Base-by-base conservation (phyloP, 176 grass and related monocot species). In the Cocos nucifera region DNA sequence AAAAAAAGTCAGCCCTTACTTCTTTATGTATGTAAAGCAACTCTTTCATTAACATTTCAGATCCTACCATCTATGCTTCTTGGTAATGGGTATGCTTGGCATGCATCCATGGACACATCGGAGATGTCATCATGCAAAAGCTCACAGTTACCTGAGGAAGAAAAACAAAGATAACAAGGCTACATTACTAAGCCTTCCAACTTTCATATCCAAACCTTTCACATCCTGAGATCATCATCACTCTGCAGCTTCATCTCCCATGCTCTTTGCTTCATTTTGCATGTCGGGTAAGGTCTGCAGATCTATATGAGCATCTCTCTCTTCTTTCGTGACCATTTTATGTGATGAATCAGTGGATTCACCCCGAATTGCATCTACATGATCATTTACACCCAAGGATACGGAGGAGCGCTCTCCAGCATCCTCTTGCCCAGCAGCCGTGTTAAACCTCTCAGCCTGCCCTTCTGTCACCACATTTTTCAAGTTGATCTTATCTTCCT, bases 191-290 rank as follows among this genome's bases (percentile, higher is more conserved):
- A 39, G 32, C 32, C 5, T 10, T 39, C 32, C 1, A 39, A 9
- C 32, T 39, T 39, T 10, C 32, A 39, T 44, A 44, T 44, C 35
- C 35, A 44, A 44, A 44, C 35, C 35, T 44, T 12, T 44, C 35
- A 14, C 35, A 44, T 44, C 35, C 35, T 44, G 35, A 44, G 10
- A 44, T 44, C 35, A 44, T 58, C 49, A 65, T 48, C 49, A 65
- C n/a, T 65, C 63, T 65, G 63, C 63, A 65, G 63, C 63, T 23
- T 65, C 48, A 52, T 65, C 63, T 26, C n/a, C 63, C 4, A 65
- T 26, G 63, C 22, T 65, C 16, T n/a, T 65, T n/a, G 25, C 15
- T 51, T 28, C 49, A 20, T 14, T 32, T 20, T 14, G 25, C 19
- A 55, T 20, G 17, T 55, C 64, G 15, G 51, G 64, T 16, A 67